A percentile compares a stretch with the other conserved stretches of the same genome.
phyloP scores from a whole-genome alignment of 139 green algal genomes.

The Chlorella sp. region DNA sequence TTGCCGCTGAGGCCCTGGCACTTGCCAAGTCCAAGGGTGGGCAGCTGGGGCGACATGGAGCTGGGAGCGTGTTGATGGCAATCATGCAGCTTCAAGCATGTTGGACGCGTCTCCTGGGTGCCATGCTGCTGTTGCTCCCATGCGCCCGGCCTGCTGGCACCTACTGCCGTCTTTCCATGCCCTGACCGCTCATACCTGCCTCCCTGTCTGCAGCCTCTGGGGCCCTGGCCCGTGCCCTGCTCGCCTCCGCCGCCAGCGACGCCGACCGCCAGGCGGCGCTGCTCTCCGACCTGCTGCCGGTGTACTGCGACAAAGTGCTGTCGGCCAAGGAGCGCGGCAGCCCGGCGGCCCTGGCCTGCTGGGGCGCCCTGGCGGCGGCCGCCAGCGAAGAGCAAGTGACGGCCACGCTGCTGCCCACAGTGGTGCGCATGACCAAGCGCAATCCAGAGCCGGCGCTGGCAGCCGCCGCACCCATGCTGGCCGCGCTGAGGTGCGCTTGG shows the following conservation, averaged over 20 bases:
- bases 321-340: slow-evolving; percentile 32
- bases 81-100: too few relatives aligned
- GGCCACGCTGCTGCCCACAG: slow-evolving; percentile 67
- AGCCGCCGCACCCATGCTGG: slow-evolving; percentile 46
- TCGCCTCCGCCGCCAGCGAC: background rate
- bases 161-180: too few relatives aligned
- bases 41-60: too few relatives aligned
- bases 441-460: slow-evolving; percentile 76
- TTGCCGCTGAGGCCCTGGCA: background rate
- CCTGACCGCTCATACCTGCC: background rate
- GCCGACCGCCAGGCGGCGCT: background rate
- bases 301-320: slow-evolving; percentile 60
- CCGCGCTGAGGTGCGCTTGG: background rate
- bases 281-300: slow-evolving; percentile 40
- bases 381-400: slow-evolving; percentile 60
- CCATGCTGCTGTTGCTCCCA: too few relatives aligned
- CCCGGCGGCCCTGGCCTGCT: slow-evolving; percentile 41
- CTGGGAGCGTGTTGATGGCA: too few relatives aligned
- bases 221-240: slow-evolving; percentile 11
- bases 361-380: slow-evolving; percentile 53
- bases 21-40: slow-evolving; percentile 27
- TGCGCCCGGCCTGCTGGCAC: too few relatives aligned
- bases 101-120: too few relatives aligned
- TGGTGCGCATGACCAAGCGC: slow-evolving; percentile 68
- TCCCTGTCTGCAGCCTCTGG: slow-evolving; percentile 9